Conservation (phyloP, 83 land plant genomes). For the Diphasiastrum complanatum region DNA sequence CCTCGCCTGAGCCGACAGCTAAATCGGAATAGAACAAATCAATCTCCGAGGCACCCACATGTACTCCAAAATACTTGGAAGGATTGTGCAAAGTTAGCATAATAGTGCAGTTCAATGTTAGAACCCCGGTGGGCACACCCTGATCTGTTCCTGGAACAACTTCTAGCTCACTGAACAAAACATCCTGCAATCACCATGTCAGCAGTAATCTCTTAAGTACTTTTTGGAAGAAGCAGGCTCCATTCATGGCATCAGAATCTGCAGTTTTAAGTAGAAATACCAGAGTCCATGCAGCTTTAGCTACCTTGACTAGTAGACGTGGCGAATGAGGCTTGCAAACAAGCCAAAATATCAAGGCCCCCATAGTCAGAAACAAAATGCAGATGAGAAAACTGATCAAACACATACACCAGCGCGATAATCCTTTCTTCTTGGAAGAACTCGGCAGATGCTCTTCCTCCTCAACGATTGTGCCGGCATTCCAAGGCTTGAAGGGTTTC, state of each 20-base stretch:
- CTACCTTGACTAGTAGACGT: conserved; percentile 7
- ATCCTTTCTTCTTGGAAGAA: not conserved
- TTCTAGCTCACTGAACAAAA: conserved; percentile 47
- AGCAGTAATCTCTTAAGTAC: conserved; percentile 19
- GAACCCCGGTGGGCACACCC: conserved; percentile 81
- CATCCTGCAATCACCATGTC: conserved; percentile 40
- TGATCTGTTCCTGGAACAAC: conserved; percentile 54
- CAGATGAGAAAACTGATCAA: conserved; percentile 9
- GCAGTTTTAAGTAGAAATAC: not conserved
- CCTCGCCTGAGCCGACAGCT: conserved; percentile 68
- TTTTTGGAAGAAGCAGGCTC: not conserved
- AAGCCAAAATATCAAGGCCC: conserved; percentile 10
- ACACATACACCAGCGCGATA: conserved; percentile 11
- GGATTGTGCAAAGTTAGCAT: conserved; percentile 58
- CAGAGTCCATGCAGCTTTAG: not conserved
- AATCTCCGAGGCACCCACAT: conserved; percentile 48
- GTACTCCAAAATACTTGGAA: conserved; percentile 70
- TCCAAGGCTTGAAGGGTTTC: conserved; percentile 11
- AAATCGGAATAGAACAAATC: conserved; percentile 54
- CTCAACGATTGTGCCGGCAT: conserved; percentile 1
- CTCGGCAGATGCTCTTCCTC: conserved; percentile 5
- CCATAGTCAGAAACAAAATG: conserved; percentile 2
- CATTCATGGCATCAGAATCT: not conserved
- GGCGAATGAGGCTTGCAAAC: conserved; percentile 13
- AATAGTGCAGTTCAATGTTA: conserved; percentile 56